Base-by-base conservation (phyloP, 2,329 filamentous ascomycete species). In the Zymoseptoria pseudotritici region DNA sequence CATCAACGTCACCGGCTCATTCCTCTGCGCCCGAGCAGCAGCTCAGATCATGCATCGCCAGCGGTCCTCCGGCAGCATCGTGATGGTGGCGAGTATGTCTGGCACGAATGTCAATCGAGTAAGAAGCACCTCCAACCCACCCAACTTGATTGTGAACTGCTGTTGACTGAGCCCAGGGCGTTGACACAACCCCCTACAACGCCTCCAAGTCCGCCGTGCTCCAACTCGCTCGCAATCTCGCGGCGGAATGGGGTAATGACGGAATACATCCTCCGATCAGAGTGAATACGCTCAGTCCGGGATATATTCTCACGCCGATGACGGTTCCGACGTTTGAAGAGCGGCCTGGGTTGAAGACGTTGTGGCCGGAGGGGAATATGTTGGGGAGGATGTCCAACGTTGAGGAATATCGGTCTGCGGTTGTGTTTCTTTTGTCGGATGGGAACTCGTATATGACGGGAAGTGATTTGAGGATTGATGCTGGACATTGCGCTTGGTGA, bases 341-440 rank as follows among this genome's bases (percentile, higher is more conserved):
- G 64, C 89, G 84, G 65, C 91, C 91, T 0, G 88, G 91, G 69
- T 80, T 77, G 31, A 72, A 69, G 58, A 70, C 71, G n/a, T 82
- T 86, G 61, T 96, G 91, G 91, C 84, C 89, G 17, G 87, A 82
- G 67, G 86, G 93, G 75, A 96, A 95, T 75, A 94, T 96, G 90
- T 79, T 96, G 57, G 85, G 74, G 22, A 70, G 73, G 63, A 61
- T 76, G 57, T 61, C 59, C 9, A 58, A 17, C 3, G 56, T 56
- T 11, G 59, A 58, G 17, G 59, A 61, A 53, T 54, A 61, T 42
- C 56, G 53, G 10, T 53, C 51, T 3, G 24, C 42, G 8, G 55
- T 56, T 8, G 53, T 61, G 13, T 61, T 58, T 31, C 26, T 61
- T 46, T 49, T 61, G 2, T 46, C 24, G 11, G 56, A 61, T 17